Evolutionary conservation across 2,329 filamentous ascomycete genomes (phyloP).

Genomic region (Fusarium floridanum): DNA sequence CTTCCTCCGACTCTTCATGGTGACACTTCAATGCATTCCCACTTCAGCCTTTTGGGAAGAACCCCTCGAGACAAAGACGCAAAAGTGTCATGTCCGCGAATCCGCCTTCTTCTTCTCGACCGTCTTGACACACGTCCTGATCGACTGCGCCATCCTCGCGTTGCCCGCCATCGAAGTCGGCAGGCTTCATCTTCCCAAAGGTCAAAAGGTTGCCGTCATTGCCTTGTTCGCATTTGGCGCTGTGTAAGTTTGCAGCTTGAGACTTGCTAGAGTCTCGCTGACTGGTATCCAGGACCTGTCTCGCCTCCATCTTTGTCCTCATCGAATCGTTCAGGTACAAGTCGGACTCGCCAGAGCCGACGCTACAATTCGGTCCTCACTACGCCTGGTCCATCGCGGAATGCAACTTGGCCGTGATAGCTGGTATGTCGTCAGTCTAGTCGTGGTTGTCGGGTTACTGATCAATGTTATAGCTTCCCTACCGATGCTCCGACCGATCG

Average conservation of each 20-base stretch:
- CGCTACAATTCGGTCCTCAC: constrained; percentile 43
- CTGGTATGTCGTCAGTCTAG: constrained; percentile 30
- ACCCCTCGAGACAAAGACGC: constrained; percentile 34
- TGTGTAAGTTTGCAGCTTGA: constrained; percentile 35
- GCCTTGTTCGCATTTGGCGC: constrained; percentile 48
- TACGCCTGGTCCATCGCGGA: constrained; percentile 49
- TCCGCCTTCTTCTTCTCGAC: constrained; percentile 51
- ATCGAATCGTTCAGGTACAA: constrained; percentile 41
- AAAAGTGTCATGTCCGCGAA: constrained; percentile 48
- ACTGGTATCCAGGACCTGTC: constrained; percentile 29
- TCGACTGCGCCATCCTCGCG: constrained; percentile 50
- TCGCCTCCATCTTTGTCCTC: constrained; percentile 47
- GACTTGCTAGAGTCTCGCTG: background rate
- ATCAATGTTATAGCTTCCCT: constrained; percentile 30
- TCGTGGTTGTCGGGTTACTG: background rate
- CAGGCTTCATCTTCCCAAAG: constrained; percentile 45
- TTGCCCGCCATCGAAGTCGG: constrained; percentile 50
- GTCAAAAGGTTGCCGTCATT: constrained; percentile 48
- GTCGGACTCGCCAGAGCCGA: constrained; percentile 40
- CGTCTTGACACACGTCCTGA: constrained; percentile 47
- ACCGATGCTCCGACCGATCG: constrained; percentile 40
- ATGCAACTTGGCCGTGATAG: constrained; percentile 47
- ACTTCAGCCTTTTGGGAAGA: constrained; percentile 51
- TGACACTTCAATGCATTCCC: constrained; percentile 51
- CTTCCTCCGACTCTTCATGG: constrained; percentile 47